Percentiles rank a stretch among this genome's conserved stretches.
phyloP scores from a whole-genome alignment of 257 asterid genomes.

The Solanum sitiens region DNA sequence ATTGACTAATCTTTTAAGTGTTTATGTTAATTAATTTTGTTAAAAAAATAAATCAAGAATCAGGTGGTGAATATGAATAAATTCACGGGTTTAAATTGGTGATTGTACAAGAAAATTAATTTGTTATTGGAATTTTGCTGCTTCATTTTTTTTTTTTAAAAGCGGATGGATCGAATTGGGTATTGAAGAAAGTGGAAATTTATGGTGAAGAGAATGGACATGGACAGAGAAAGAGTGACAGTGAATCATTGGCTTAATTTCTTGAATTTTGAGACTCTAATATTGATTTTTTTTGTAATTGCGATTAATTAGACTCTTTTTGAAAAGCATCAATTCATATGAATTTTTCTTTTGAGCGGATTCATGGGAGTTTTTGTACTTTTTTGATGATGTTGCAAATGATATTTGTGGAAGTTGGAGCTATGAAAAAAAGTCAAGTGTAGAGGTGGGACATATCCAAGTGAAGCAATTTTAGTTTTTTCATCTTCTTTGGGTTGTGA shows the following conservation, averaged over 20 bases:
- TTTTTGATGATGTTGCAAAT: background rate
- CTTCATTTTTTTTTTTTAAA: too few relatives aligned
- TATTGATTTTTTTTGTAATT: too few relatives aligned
- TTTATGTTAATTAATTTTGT: background rate
- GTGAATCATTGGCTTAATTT: background rate
- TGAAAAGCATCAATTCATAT: rapidly evolving
- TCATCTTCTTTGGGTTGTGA: background rate
- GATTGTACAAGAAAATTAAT: background rate
- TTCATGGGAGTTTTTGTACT: background rate
- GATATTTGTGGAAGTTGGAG: background rate
- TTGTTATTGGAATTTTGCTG: background rate
- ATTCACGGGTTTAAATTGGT: background rate
- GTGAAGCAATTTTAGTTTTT: background rate
- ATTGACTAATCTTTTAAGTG: background rate
- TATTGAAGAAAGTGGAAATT: background rate
- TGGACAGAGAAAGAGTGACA: background rate
- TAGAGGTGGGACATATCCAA: background rate
- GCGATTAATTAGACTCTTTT: background rate
- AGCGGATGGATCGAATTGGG: background rate
- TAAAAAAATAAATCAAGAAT: background rate
- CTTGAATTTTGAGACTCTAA: background rate
- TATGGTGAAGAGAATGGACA: background rate
- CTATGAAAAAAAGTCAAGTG: background rate
- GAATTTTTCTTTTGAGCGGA: background rate
- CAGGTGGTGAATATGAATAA: background rate